Evolutionary conservation across 352 stramenopile species (phyloP), one percentile per base, ranked within the genome.

Genomic region (Globisporangium solare): DNA sequence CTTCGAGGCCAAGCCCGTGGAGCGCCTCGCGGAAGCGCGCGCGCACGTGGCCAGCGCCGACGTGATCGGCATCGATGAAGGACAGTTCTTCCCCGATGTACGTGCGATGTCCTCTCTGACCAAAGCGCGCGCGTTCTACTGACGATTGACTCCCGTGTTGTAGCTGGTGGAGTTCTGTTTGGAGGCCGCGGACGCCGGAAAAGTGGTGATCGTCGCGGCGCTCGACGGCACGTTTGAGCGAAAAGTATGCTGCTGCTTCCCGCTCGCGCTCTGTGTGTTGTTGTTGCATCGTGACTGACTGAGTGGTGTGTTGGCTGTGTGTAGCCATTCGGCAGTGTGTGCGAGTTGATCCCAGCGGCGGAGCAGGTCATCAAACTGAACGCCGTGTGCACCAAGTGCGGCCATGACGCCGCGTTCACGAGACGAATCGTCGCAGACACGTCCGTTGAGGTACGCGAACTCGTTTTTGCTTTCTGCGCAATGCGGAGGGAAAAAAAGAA

Each of bases 21-120:
- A 82, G 48, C 70, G 65, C 2, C 54, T 89, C 10, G 64, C 64
- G 2, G 76, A 91, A 57, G 74, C 88, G 53, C 73, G 75, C 21
- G 58, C 75, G 27, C 70, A 70, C 40, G 69, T 89, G 49, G 55
- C 80, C 35, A 71, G 86, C n/a, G 86, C 74, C 56, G 83, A 94
- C 56, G 85, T 94, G 35, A 92, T 94, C 52, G 83, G 79, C 47
- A 90, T 94, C 51, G 85, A 94, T 51, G 85, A 94, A 64, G 85
- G 81, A 51, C 85, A 94, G 65, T 94, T 94, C 66, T 93, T 92
- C 63, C 73, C 78, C 5, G 85, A 94, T 31, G 78, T 89, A 70
- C 47, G 72, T 35, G 27, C 27, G 27, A 35, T 35, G 3, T 10
- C 10, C 27, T 10, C 7, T 11, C 27, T 35, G 27, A 35, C 1